Percentiles rank a stretch among this genome's conserved stretches.
phyloP scores from a whole-genome alignment of 2,329 filamentous ascomycete species.

The Colletotrichum orbiculare region DNA sequence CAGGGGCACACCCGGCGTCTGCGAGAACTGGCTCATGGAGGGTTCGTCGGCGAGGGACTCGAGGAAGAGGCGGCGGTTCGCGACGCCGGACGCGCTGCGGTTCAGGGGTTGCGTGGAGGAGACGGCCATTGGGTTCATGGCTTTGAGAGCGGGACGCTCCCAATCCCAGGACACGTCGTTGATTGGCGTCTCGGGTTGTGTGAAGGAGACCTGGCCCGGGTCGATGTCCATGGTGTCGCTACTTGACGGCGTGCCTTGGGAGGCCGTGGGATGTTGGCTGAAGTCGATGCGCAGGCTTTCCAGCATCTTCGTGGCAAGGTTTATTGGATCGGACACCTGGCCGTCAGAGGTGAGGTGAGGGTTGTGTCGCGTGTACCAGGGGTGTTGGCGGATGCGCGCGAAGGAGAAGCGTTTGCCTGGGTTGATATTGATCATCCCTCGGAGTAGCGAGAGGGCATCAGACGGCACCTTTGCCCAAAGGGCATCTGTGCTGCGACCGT shows the following conservation, averaged over 20 bases:
- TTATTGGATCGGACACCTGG: slow-evolving; percentile 79
- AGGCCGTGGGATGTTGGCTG: slow-evolving; percentile 70
- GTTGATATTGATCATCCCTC: slow-evolving; percentile 93
- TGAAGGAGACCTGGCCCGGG: slow-evolving; percentile 72
- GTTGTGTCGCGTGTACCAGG: slow-evolving; percentile 92
- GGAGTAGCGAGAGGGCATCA: slow-evolving; percentile 81
- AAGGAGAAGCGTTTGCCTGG: slow-evolving; percentile 82
- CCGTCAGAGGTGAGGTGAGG: slow-evolving; percentile 80
- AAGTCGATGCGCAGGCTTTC: slow-evolving; percentile 92
- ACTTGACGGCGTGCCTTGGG: slow-evolving; percentile 46
- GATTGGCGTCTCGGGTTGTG: slow-evolving; percentile 84
- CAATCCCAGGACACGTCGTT: slow-evolving; percentile 85
- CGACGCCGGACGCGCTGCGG: slow-evolving; percentile 47
- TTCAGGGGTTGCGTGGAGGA: slow-evolving; percentile 63
- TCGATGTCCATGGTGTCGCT: slow-evolving; percentile 79
- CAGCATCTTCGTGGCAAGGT: slow-evolving; percentile 94
- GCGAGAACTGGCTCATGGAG: slow-evolving; percentile 85
- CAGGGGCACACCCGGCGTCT: slow-evolving; percentile 80
- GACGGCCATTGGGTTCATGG: slow-evolving; percentile 55
- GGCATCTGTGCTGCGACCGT: slow-evolving; percentile 84
- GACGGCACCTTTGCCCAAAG: slow-evolving; percentile 84
- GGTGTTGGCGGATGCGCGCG: slow-evolving; percentile 86
- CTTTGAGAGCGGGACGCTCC: slow-evolving; percentile 77
- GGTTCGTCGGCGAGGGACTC: slow-evolving; percentile 86
- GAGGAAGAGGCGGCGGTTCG: slow-evolving; percentile 52